Percentiles rank a stretch among this genome's conserved stretches.
phyloP scores from a whole-genome alignment of 78 protist species.

The Diacronema lutheri region DNA sequence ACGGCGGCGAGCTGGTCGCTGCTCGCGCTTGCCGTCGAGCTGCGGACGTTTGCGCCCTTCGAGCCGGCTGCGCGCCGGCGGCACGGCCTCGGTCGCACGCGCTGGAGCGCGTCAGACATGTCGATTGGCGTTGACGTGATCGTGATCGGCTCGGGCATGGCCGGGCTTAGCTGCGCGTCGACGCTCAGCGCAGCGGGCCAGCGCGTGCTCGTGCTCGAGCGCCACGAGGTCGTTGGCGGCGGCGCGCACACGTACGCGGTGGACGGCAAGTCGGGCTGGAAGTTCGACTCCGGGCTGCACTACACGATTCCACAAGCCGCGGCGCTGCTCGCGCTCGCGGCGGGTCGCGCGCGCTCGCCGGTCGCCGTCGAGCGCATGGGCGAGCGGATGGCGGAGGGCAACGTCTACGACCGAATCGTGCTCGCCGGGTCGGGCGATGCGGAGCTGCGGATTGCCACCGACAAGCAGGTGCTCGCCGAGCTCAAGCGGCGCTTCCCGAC shows the following conservation, averaged over 20 bases:
- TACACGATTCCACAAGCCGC: neutral
- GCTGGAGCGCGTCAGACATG: neutral
- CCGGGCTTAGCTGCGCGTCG: neutral
- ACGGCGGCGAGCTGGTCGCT: neutral
- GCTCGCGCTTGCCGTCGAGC: neutral
- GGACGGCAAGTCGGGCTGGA: neutral
- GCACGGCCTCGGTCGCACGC: neutral
- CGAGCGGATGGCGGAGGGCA: neutral
- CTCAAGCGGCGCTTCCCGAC: neutral
- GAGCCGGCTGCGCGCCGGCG: neutral
- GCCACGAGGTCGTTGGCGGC: conserved; percentile 14
- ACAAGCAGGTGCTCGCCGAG: neutral
- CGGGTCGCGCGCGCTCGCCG: neutral
- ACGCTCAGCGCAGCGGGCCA: neutral
- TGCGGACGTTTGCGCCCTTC: neutral
- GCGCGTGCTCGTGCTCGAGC: conserved; percentile 26
- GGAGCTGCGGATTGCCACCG: neutral
- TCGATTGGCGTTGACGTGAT: neutral
- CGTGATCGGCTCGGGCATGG: neutral
- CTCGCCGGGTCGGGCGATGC: neutral
- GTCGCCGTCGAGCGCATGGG: neutral
- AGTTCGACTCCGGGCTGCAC: neutral
- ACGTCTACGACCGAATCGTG: neutral
- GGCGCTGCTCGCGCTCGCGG: neutral
- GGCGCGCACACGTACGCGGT: neutral